Evolutionary conservation across 2,329 filamentous ascomycete species (phyloP).

Genomic region (Aspergillus sp.): DNA sequence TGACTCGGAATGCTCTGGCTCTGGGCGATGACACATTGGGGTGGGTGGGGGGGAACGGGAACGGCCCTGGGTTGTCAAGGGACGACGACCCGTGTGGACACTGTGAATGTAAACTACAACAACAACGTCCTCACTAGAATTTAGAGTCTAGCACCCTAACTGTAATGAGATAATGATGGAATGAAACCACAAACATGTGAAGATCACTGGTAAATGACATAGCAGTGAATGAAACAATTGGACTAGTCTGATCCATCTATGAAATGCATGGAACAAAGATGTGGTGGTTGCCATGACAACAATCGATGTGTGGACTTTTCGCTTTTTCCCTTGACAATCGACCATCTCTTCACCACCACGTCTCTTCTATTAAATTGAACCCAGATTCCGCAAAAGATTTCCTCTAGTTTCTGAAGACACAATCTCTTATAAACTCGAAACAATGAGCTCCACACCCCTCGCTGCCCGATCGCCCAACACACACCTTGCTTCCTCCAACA

Average conservation of each 20-base stretch:
- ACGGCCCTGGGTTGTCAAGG: too few relatives aligned
- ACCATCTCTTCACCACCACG: slow-evolving; percentile 28
- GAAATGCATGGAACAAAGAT: background rate
- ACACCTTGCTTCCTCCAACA: slow-evolving; percentile 28
- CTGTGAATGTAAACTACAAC: background rate
- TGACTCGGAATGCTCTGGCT: slow-evolving; percentile 6
- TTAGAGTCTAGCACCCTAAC: background rate
- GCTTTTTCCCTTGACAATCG: slow-evolving; percentile 24
- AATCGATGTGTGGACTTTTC: slow-evolving; percentile 29
- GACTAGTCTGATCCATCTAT: background rate
- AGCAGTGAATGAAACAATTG: background rate
- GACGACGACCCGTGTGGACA: background rate
- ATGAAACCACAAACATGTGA: background rate
- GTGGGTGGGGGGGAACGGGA: background rate
- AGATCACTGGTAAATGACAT: background rate
- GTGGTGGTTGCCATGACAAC: slow-evolving; percentile 39
- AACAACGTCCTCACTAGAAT: background rate
- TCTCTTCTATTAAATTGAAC: slow-evolving; percentile 11
- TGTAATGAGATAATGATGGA: slow-evolving; percentile 5
- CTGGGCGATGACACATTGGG: background rate
- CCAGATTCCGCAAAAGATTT: slow-evolving; percentile 8
- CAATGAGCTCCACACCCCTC: slow-evolving; percentile 40
- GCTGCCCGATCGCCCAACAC: slow-evolving; percentile 45
- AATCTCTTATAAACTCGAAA: background rate
- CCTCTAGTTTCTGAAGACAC: background rate